Evolutionary conservation across 148 eudicot species (phyloP).

Genomic region (Vaccinium vitisidaea): DNA sequence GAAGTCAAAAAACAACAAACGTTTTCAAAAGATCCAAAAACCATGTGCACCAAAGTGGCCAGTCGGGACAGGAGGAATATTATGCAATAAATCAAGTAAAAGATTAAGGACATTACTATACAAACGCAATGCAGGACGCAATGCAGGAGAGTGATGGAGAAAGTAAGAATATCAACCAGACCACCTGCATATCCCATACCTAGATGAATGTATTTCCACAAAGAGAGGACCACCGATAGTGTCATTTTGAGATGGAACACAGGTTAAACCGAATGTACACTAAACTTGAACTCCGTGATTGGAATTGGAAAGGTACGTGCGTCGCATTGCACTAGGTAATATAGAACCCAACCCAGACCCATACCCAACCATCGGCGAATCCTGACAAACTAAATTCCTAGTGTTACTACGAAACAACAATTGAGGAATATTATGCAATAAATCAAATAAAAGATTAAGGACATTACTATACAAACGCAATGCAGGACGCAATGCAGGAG

Average conservation of each 20-base stretch:
- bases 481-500: neutral
- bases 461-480: neutral
- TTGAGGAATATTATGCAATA: neutral
- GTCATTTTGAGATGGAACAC: neutral
- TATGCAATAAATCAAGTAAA: neutral
- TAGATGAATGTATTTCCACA: neutral
- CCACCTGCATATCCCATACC: neutral
- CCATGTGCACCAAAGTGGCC: neutral
- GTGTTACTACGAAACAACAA: neutral
- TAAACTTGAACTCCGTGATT: neutral
- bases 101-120: neutral
- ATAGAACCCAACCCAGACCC: neutral
- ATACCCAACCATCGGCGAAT: neutral
- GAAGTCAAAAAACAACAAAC: too few species aligned
- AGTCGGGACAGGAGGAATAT: neutral
- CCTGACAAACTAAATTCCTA: neutral
- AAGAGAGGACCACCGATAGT: neutral
- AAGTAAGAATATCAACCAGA: neutral
- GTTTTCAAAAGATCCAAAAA: neutral
- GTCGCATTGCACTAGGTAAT: neutral
- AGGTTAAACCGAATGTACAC: neutral
- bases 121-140: too few species aligned
- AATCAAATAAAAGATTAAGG: neutral
- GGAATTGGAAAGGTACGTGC: neutral
- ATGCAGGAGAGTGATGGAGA: neutral